Percentiles rank a stretch among this genome's conserved stretches.
Evolutionary conservation across 768 basidiomycete genomes (phyloP).

Genomic region (Termitomyces sp.): DNA sequence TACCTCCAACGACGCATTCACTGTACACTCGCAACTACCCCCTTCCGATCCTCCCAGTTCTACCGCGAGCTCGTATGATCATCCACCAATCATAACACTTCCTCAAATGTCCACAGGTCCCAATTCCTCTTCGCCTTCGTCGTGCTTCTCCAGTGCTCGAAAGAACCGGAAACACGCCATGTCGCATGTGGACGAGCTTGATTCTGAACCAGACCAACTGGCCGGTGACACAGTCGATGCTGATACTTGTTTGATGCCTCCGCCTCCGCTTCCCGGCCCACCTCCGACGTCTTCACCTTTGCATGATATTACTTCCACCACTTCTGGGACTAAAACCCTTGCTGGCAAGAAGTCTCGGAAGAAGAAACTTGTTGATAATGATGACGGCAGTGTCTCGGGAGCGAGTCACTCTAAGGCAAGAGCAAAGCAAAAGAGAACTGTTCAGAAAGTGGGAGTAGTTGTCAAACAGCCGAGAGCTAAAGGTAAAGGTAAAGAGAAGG

Average conservation of each 20-base stretch:
- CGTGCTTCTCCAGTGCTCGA: slow-evolving; percentile 12
- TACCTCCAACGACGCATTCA: slow-evolving; percentile 7
- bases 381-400: background rate
- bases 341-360: slow-evolving; percentile 12
- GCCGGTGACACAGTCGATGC: background rate
- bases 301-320: background rate
- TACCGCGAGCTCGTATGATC: slow-evolving; percentile 16
- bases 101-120: slow-evolving; percentile 13
- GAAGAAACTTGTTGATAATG: slow-evolving; percentile 8
- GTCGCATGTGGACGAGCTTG: slow-evolving; percentile 23
- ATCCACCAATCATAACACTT: slow-evolving; percentile 30
- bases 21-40: slow-evolving; percentile 20
- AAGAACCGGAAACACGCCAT: slow-evolving; percentile 14
- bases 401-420: slow-evolving; percentile 14
- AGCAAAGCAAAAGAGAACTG: slow-evolving; percentile 19
- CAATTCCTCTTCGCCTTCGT: slow-evolving; percentile 26
- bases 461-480: slow-evolving; percentile 17
- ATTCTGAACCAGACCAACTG: slow-evolving; percentile 11
- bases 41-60: slow-evolving; percentile 29
- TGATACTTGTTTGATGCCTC: slow-evolving; percentile 9
- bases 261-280: slow-evolving; percentile 14
- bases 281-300: slow-evolving; percentile 36
- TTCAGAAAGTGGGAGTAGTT: slow-evolving; percentile 16
- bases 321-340: background rate
- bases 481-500: slow-evolving; percentile 23